Percentiles rank a stretch among this genome's conserved stretches.
Evolutionary conservation across 1,284 basidiomycete genomes (phyloP).

Genomic region (Coriolopsis trogii): DNA sequence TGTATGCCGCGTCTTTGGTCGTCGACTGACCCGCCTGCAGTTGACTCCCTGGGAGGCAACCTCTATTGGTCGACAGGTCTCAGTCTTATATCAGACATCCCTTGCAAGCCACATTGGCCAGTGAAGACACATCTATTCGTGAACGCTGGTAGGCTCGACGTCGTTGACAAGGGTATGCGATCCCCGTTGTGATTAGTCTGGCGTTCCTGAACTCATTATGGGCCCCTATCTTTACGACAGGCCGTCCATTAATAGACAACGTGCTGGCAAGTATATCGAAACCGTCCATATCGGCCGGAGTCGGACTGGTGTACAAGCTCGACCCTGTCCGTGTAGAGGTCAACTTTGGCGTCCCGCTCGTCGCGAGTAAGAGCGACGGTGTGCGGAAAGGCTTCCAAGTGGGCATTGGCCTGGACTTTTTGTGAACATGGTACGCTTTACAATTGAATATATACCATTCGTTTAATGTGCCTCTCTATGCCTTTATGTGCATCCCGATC

Average conservation of each 20-base stretch:
- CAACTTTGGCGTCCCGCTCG: conserved; percentile 90
- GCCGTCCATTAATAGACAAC: conserved; percentile 43
- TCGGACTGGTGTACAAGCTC: conserved; percentile 91
- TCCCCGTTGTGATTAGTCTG: no score
- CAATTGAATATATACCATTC: conserved; percentile 14
- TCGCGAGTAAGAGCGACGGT: conserved; percentile 79
- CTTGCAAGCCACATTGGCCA: conserved; percentile 84
- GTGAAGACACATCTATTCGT: conserved; percentile 85
- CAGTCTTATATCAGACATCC: conserved; percentile 82
- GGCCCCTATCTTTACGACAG: no score
- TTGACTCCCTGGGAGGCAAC: conserved; percentile 88
- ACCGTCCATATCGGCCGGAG: conserved; percentile 79
- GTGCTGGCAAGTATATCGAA: conserved; percentile 41
- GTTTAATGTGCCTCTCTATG: background rate
- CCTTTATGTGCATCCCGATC: background rate
- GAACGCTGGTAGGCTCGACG: conserved; percentile 85
- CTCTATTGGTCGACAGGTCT: conserved; percentile 85
- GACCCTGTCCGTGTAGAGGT: conserved; percentile 87
- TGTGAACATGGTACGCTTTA: conserved; percentile 42
- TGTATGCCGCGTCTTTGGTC: no score
- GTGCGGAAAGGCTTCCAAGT: conserved; percentile 85
- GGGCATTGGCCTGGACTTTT: conserved; percentile 89
- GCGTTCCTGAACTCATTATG: no score
- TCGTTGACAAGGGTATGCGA: conserved; percentile 57
- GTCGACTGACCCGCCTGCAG: no score